A percentile compares a stretch with the other conserved stretches of the same genome.
Conservation (phyloP, 768 basidiomycete species). For the Trichaptum fuscoviolaceum region DNA sequence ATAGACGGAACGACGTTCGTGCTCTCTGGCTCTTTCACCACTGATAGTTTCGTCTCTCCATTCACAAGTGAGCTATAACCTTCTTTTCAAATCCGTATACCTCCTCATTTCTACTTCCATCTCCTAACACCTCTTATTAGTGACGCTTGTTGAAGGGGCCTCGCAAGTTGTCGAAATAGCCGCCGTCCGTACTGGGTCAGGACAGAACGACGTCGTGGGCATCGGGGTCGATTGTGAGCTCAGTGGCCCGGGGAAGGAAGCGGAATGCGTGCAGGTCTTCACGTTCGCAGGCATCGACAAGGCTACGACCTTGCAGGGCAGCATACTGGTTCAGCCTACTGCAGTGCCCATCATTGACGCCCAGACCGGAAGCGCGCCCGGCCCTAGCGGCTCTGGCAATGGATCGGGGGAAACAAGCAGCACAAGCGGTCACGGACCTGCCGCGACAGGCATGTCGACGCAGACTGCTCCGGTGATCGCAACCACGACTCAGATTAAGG, state of each 20-base stretch:
- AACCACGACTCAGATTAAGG: no score
- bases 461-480: no score
- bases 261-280: background rate
- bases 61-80: background rate
- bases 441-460: no score
- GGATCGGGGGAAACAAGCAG: no score
- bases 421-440: no score
- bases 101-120: background rate
- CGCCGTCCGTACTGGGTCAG: background rate
- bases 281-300: background rate
- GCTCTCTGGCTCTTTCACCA: background rate
- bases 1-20: background rate
- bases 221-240: background rate
- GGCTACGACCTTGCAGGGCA: background rate
- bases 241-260: background rate
- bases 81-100: background rate
- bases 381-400: no score
- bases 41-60: background rate
- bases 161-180: background rate
- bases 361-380: no score
- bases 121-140: background rate
- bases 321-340: background rate
- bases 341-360: background rate
- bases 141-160: background rate
- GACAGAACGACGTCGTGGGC: background rate